Percentiles rank a stretch among this genome's conserved stretches.
Evolutionary conservation across 169 alveolate species (phyloP).

Genomic region (Theileria annulata): DNA sequence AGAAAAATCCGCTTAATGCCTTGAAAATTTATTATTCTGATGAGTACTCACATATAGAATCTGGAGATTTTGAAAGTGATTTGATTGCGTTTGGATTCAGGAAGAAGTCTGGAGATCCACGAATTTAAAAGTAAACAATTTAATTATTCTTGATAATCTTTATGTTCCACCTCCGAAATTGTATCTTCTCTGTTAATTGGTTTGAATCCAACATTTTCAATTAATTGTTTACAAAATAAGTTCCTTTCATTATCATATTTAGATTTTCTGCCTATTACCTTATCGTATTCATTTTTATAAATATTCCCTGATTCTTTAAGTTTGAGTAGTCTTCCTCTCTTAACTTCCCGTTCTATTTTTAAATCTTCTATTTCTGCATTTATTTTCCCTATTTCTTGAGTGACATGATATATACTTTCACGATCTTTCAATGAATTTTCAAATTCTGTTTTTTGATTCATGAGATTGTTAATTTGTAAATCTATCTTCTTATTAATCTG

Average conservation of each 20-base stretch:
- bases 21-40: conserved; percentile 5
- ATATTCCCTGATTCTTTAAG: not conserved
- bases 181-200: conserved; percentile 2
- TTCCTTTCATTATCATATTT: not conserved
- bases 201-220: conserved; percentile 28
- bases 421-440: not conserved
- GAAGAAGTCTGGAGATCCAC: not conserved
- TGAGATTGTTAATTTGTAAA: conserved; percentile 12
- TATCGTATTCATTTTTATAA: not conserved
- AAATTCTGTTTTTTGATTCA: conserved; percentile 11
- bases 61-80: conserved; percentile 12
- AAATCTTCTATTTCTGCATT: conserved; percentile 1
- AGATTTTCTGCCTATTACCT: not conserved
- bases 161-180: not conserved
- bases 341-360: not conserved
- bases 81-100: conserved; percentile 9
- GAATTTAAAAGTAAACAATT: not conserved
- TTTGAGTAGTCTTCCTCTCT: not conserved
- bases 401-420: not conserved
- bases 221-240: not conserved
- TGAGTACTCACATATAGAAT: not conserved
- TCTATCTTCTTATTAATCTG: conserved; percentile 24
- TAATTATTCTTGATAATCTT: not conserved
- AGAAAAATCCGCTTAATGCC: conserved; percentile 34
- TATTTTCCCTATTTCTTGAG: not conserved